These are phyloP conservation scores for Kregervanrija delftensis DNA, from an alignment of 805 yeast genomes.

Conservation along the genomic window DNA sequence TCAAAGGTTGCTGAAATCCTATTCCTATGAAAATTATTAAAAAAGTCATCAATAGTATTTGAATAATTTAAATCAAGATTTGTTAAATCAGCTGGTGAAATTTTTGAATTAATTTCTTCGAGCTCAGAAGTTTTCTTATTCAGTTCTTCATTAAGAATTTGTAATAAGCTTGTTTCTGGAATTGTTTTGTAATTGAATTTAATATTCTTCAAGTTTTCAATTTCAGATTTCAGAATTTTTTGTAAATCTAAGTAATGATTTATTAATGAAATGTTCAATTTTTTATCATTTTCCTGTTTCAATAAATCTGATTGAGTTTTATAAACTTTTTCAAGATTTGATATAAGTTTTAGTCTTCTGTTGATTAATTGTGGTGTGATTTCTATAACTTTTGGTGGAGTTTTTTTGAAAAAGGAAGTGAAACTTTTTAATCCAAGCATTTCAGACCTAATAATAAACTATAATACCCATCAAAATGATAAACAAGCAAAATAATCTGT, in stretches of 20 bases:
- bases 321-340: conserved; percentile 6
- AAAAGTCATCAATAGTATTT: conserved; percentile 14
- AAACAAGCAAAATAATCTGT: too few species aligned
- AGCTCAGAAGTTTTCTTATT: conserved; percentile 9
- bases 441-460: too few species aligned
- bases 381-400: too few species aligned
- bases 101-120: conserved; percentile 6
- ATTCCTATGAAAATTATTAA: conserved; percentile 18
- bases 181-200: background rate
- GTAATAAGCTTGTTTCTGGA: conserved; percentile 5
- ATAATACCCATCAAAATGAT: too few species aligned
- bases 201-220: background rate
- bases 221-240: conserved; percentile 1
- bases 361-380: conserved; percentile 10
- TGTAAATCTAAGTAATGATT: conserved; percentile 7
- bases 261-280: background rate
- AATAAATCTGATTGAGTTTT: conserved; percentile 8
- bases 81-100: conserved; percentile 10
- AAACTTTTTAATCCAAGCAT: too few species aligned
- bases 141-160: conserved; percentile 5
- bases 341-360: conserved; percentile 7
- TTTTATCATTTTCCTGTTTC: background rate
- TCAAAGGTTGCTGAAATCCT: conserved; percentile 21
- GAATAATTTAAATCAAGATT: conserved; percentile 17
- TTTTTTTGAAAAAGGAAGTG: too few species aligned